phyloP scores from a whole-genome alignment of 108 stramenopile species.

The Cyclotella kingstonii region DNA sequence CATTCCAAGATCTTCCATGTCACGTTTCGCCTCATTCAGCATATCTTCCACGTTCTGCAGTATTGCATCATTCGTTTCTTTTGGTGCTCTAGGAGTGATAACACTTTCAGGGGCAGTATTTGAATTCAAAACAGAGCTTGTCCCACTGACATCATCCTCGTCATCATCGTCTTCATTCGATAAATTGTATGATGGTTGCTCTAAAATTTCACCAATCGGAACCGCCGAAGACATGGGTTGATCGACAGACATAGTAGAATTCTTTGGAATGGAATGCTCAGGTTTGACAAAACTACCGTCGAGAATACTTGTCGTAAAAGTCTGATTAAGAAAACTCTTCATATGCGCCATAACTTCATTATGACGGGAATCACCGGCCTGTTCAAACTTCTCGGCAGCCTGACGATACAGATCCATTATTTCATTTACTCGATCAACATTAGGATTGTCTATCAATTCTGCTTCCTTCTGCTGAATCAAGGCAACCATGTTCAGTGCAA shows the following conservation, averaged over 20 bases:
- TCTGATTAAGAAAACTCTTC: slow-evolving; percentile 81
- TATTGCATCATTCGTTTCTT: slow-evolving; percentile 30
- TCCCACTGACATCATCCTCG: slow-evolving; percentile 14
- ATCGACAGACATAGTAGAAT: slow-evolving; percentile 2
- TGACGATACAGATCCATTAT: slow-evolving; percentile 93
- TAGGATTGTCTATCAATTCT: slow-evolving; percentile 70
- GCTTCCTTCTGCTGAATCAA: slow-evolving; percentile 86
- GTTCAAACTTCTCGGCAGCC: slow-evolving; percentile 86
- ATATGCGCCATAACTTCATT: slow-evolving; percentile 83
- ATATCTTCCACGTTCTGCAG: slow-evolving; percentile 59
- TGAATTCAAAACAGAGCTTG: background rate
- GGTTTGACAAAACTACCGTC: slow-evolving; percentile 69
- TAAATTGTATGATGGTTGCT: slow-evolving; percentile 39
- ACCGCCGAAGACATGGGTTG: slow-evolving; percentile 31
- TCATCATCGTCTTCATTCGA: slow-evolving; percentile 49
- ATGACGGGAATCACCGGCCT: slow-evolving; percentile 84
- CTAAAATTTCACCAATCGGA: slow-evolving; percentile 70
- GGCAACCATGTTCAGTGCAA: slow-evolving; percentile 80
- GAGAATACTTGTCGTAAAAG: slow-evolving; percentile 76
- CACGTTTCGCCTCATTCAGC: slow-evolving; percentile 68
- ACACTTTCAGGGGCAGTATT: slow-evolving; percentile 29
- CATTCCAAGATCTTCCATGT: slow-evolving; percentile 57
- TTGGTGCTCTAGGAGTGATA: slow-evolving; percentile 26
- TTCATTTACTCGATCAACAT: slow-evolving; percentile 75
- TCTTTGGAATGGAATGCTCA: slow-evolving; percentile 14